Evolutionary conservation across 2,329 filamentous ascomycete species (phyloP).

Genomic region (Pochonia chlamydosporia): DNA sequence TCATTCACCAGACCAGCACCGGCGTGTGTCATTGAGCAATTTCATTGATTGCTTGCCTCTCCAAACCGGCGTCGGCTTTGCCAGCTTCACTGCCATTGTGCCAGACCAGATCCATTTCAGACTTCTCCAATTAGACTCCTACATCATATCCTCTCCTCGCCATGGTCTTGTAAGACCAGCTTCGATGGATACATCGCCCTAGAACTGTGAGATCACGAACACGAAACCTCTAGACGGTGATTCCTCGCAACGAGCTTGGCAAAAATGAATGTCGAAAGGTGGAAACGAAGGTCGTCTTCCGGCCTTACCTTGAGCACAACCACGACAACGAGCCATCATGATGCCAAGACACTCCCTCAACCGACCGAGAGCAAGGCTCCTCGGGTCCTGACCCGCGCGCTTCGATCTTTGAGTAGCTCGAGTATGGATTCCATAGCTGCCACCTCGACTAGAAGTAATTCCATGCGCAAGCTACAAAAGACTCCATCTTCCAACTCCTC

Average conservation of each 20-base stretch:
- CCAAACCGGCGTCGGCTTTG: too few species aligned
- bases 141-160: background rate
- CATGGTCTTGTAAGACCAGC: conserved; percentile 7
- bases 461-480: conserved; percentile 30
- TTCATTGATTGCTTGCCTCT: too few species aligned
- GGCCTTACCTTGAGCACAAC: conserved; percentile 19
- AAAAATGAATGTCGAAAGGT: conserved; percentile 26
- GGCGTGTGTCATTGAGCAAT: too few species aligned
- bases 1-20: conserved; percentile 2
- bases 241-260: background rate
- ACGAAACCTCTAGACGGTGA: background rate
- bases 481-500: conserved; percentile 30
- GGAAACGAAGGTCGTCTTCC: conserved; percentile 28
- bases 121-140: background rate
- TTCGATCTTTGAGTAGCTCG: conserved; percentile 34
- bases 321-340: conserved; percentile 12
- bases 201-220: background rate
- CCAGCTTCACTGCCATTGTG: background rate
- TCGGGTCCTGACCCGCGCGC: conserved; percentile 28
- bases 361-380: conserved; percentile 27
- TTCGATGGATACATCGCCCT: background rate
- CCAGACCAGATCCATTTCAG: background rate
- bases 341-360: conserved; percentile 15
- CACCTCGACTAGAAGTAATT: conserved; percentile 23
- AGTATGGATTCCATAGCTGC: conserved; percentile 34